These are phyloP conservation scores for Draba incana DNA, from an alignment of 345 rosid genomes.

Conservation along the genomic window DNA sequence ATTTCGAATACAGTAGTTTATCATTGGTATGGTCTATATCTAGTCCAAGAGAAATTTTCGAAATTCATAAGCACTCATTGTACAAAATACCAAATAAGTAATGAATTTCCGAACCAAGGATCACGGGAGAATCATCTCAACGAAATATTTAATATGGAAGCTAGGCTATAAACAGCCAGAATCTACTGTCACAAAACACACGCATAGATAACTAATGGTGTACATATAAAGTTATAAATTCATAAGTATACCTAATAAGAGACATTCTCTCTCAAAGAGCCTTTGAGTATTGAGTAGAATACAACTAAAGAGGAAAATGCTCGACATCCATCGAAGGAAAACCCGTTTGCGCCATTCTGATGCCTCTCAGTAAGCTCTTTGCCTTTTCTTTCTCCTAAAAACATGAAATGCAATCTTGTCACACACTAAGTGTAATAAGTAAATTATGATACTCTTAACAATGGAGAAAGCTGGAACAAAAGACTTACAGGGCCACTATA, in stretches of 20 bases:
- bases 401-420: constrained; percentile 31
- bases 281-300: constrained; percentile 16
- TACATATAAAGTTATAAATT: neutral
- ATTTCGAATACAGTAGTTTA: no score
- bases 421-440: neutral
- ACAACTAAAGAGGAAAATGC: constrained; percentile 64
- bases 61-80: no score
- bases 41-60: no score
- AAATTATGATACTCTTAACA: constrained; percentile 3
- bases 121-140: neutral
- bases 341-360: constrained; percentile 60
- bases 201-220: constrained; percentile 17
- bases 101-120: neutral
- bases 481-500: constrained; percentile 87
- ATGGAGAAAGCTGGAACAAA: constrained; percentile 11
- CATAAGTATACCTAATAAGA: constrained; percentile 27
- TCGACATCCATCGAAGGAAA: constrained; percentile 76
- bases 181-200: constrained; percentile 16
- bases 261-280: constrained; percentile 37
- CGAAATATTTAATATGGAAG: neutral
- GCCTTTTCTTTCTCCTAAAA: constrained; percentile 90
- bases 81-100: neutral
- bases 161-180: constrained; percentile 8
- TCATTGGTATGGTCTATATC: no score
- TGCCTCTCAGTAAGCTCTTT: constrained; percentile 77